Base-by-base conservation (phyloP, 2,329 filamentous ascomycete species). In the Aspergillus pseudotamarii region DNA sequence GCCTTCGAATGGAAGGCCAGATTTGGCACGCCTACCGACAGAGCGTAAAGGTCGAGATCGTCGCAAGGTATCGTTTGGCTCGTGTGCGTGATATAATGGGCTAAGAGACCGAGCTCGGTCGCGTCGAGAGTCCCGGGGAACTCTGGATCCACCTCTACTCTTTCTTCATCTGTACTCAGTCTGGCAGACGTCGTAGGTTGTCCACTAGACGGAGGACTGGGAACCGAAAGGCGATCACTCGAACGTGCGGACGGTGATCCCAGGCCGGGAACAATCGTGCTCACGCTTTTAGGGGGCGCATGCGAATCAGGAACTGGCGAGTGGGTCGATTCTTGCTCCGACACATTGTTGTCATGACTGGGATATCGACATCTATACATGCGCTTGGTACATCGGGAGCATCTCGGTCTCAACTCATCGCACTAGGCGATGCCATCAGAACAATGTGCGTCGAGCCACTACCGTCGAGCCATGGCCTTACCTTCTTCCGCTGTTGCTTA, bases 51-150 rank as follows among this genome's bases (percentile, higher is more conserved):
- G 53, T 82, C 80, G 1, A 77, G 71, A 1, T 71, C 56, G 23
- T 79, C 80, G 32, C 75, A 74, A 0, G 80, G 73, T 19, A 78
- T 69, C 4, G 72, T 73, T 5, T 65, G 75, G 46, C 79, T 78
- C 0, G 80, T 81, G 63, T 82, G 80, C 0, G 76, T 74, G 45
- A 82, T 71, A 51, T 80, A 83, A 64, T 82, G 79, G 28, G 72
- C 72, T 2, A 82, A 63, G 0, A 82, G 75, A 10, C 74, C 71
- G 1, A 81, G 69, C 30, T 82, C 80, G 16, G 46, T 67, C 4
- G 63, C 61, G 10, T 67, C 57, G 16, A 72, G 69, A 16, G 26
- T 60, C 14, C 30, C 36, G 3, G 62, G 58, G 11, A 56, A 50
- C 10, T 61, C 30, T 32, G 58, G 23, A 16, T 58, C 16, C 9